Conservation (phyloP, 1,284 basidiomycete species). For the Sporisorium sorghi region DNA sequence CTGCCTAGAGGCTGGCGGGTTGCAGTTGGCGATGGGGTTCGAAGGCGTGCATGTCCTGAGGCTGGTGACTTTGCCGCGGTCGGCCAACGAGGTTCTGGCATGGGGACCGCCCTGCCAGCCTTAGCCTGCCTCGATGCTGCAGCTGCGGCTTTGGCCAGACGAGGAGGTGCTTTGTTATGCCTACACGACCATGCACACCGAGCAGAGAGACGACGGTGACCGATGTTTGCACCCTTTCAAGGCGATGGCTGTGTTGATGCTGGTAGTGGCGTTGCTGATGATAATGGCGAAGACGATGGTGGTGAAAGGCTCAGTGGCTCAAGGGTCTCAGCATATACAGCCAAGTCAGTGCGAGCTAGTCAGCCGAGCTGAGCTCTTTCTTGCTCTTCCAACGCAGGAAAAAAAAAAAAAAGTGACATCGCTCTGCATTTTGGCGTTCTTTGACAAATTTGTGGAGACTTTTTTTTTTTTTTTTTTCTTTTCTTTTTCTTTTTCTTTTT, state of each 20-base stretch:
- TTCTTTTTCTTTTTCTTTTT: too few relatives aligned
- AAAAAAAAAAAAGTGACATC: too few relatives aligned
- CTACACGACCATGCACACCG: background rate
- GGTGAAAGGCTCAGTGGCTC: constrained; percentile 4
- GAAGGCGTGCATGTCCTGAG: constrained; percentile 2
- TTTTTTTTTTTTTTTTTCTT: constrained; percentile 2
- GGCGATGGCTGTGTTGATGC: background rate
- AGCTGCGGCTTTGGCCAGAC: background rate
- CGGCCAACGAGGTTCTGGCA: constrained; percentile 21
- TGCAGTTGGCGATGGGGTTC: constrained; percentile 9
- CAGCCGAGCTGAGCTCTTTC: background rate
- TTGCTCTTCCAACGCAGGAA: background rate
- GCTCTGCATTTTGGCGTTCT: constrained; percentile 16
- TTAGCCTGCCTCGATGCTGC: background rate
- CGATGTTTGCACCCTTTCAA: background rate
- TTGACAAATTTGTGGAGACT: constrained; percentile 6
- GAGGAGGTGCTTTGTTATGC: constrained; percentile 1
- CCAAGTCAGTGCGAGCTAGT: background rate
- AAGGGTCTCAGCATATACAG: too few relatives aligned
- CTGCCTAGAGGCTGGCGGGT: constrained; percentile 7
- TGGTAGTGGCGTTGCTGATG: background rate
- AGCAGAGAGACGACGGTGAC: background rate
- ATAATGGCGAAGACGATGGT: background rate
- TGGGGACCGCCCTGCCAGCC: constrained; percentile 2
- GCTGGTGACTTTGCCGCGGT: constrained; percentile 12